Conservation (phyloP, 805 yeast genomes). For the Myxozyma monticola region DNA sequence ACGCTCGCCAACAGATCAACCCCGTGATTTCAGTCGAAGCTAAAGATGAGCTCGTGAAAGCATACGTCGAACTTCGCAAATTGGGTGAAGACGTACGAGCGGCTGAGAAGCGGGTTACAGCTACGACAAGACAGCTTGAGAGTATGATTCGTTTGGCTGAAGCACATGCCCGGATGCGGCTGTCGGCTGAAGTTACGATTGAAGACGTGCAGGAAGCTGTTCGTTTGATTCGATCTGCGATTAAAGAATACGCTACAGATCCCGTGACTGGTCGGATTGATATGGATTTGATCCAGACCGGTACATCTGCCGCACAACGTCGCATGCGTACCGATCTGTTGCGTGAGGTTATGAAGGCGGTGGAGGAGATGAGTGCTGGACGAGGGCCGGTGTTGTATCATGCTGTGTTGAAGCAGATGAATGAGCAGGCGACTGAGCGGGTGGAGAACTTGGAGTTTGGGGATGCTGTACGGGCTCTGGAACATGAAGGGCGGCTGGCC, state of each 20-base stretch:
- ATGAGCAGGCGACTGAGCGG: constrained; percentile 62
- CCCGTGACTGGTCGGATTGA: constrained; percentile 96
- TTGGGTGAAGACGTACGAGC: constrained; percentile 88
- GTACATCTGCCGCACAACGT: constrained; percentile 85
- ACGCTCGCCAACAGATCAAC: constrained; percentile 80
- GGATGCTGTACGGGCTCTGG: constrained; percentile 65
- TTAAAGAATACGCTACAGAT: constrained; percentile 97
- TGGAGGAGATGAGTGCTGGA: constrained; percentile 41
- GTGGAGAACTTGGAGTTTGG: constrained; percentile 72
- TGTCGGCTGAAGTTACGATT: constrained; percentile 67
- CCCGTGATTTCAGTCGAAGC: constrained; percentile 84
- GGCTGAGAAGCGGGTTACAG: constrained; percentile 89
- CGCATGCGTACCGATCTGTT: constrained; percentile 70
- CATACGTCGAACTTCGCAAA: constrained; percentile 91
- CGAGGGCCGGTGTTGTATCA: constrained; percentile 53
- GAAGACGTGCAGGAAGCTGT: constrained; percentile 92
- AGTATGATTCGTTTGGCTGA: constrained; percentile 89
- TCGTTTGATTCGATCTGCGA: constrained; percentile 86
- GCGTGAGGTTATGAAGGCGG: constrained; percentile 55
- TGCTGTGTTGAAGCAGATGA: constrained; percentile 59
- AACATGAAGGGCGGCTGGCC: constrained; percentile 66
- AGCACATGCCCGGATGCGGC: constrained; percentile 96
- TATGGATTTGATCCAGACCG: constrained; percentile 96
- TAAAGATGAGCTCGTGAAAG: constrained; percentile 77
- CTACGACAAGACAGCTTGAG: constrained; percentile 96